phyloP scores from a whole-genome alignment of 2,329 filamentous ascomycete species.

The Exophiala bonariae region DNA sequence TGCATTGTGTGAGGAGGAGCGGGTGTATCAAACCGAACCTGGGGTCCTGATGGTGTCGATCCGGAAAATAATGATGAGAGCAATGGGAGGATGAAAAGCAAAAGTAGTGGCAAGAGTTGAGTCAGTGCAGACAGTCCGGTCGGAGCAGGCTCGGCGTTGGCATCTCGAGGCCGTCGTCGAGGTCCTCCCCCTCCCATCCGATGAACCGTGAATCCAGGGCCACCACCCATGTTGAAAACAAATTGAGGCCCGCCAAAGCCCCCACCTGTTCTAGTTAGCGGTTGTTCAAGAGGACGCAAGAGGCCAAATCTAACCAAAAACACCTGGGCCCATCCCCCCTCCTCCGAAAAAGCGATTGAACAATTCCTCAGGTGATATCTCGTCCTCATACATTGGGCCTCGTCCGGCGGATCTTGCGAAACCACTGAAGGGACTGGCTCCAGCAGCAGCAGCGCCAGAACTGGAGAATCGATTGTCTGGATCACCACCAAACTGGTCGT shows the following conservation, averaged over 20 bases:
- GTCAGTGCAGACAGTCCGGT: slow-evolving; percentile 59
- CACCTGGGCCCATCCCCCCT: slow-evolving; percentile 56
- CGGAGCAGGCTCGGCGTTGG: slow-evolving; percentile 54
- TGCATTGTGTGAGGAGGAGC: slow-evolving; percentile 70
- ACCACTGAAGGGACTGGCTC: slow-evolving; percentile 47
- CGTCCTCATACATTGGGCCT: slow-evolving; percentile 74
- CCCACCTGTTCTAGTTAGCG: slow-evolving; percentile 40
- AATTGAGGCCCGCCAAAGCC: slow-evolving; percentile 82
- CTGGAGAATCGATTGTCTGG: slow-evolving; percentile 82
- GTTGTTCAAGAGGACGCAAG: background rate
- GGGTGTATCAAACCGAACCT: slow-evolving; percentile 73
- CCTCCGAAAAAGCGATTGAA: slow-evolving; percentile 96
- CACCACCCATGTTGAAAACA: slow-evolving; percentile 91
- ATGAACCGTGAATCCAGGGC: slow-evolving; percentile 88
- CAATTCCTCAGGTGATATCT: slow-evolving; percentile 94
- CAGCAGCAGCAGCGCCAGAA: slow-evolving; percentile 44
- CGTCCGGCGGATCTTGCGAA: slow-evolving; percentile 48
- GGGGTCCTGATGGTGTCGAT: slow-evolving; percentile 60
- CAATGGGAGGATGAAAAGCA: slow-evolving; percentile 84
- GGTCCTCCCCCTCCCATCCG: slow-evolving; percentile 85
- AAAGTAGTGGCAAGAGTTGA: slow-evolving; percentile 80
- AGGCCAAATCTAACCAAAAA: slow-evolving; percentile 59
- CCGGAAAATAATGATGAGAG: slow-evolving; percentile 75
- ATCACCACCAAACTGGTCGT: slow-evolving; percentile 85
- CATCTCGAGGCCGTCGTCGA: slow-evolving; percentile 70